These are phyloP conservation scores for Mucor mucedo DNA, from an alignment of 371 early-diverging fungal species.

Conservation along the genomic window DNA sequence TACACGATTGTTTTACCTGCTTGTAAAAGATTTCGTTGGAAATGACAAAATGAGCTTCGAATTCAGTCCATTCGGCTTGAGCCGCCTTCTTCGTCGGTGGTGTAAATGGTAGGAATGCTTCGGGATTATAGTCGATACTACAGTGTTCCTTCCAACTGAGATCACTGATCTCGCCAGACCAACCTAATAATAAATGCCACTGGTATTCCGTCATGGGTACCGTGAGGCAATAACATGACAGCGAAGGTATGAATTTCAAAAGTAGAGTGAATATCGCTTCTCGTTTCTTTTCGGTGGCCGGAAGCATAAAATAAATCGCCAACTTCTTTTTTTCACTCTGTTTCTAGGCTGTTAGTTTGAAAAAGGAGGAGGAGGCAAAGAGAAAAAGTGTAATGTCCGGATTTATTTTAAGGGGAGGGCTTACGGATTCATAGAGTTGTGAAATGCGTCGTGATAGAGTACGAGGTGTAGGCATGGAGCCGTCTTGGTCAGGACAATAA, in stretches of 20 bases:
- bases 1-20: neutral
- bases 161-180: neutral
- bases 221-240: neutral
- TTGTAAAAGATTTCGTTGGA: neutral
- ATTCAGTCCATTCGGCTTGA: neutral
- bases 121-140: neutral
- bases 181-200: neutral
- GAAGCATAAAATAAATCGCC: neutral
- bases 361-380: neutral
- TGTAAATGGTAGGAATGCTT: neutral
- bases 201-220: neutral
- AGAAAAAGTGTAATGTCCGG: too few species aligned
- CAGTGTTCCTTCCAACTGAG: neutral
- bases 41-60: neutral
- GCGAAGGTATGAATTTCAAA: neutral
- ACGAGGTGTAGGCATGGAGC: neutral
- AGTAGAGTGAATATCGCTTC: neutral
- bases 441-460: neutral
- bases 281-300: neutral
- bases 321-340: constrained; percentile 2
- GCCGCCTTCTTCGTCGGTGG: neutral
- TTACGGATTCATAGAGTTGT: neutral
- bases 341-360: neutral
- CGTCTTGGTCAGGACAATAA: neutral
- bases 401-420: neutral